Evolutionary conservation across 1,139 yeast species (phyloP), one percentile per base, ranked within the genome.

Genomic region (Taiozyma sp.): DNA sequence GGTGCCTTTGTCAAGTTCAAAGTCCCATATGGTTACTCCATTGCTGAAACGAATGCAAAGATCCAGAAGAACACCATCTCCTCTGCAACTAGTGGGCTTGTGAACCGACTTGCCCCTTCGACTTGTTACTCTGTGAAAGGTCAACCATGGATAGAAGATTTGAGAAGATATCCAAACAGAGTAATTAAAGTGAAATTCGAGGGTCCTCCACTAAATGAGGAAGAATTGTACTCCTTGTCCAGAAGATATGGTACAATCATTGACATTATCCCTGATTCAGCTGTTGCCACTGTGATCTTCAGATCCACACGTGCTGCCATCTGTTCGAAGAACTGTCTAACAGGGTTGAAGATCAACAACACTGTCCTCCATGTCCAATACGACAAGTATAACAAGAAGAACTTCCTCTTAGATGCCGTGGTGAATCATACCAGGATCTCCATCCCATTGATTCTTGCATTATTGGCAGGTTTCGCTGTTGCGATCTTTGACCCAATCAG

Each of bases 121-220:
- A 66, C 69, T 62, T 86, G 72, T 50, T 85, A 75, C 61, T 82
- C 88, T 0, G 98, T 95, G 1, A 85, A 85, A 58, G 99, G 99
- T 52, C 76, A 81, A 0, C 99, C 99, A 0, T 93, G 98, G 97
- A 87, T 93, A 56, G 98, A 93, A 68, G 99, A 93, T 65, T 73
- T 93, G 63, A 78, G 87, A 58, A 72, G 97, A 56, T 78, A 77
- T 56, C 95, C 96, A 10, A 82, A 85, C 53, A 69, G 75, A 13
- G 74, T 75, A 24, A 68, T 93, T 37, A 76, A 79, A 51, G 83
- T 91, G 4, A 75, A 76, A 40, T 90, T 85, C 62, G 90, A 86
- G 56, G 97, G 97, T 1, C 76, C 84, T 0, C 75, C 73, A 30
- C 68, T 91, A 55, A 79, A 89, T 0, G 97, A 91, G 62, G 98